Base-by-base conservation (phyloP, 1,139 yeast species). In the Kodamaea sp. region DNA sequence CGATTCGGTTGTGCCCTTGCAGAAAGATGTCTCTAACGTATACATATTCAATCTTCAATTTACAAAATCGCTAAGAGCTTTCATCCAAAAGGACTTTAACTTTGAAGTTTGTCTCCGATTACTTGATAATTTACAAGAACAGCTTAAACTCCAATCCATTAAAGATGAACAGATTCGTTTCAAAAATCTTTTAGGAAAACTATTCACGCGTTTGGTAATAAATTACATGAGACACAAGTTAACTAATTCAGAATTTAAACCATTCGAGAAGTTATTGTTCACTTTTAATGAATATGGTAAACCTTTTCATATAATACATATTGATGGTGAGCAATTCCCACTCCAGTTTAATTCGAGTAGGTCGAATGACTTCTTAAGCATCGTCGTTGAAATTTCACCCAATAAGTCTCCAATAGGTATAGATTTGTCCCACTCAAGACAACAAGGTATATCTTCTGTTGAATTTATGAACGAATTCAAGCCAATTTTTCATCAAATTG, bases 401-500 rank as follows among this genome's bases (percentile, higher is more conserved):
- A 34, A 41, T 0, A 47, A 46, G 5, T 41, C 44, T 0, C 67
- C 70, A 0, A 56, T 82, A 2, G 92, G 92, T 0, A 55, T 82
- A 0, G 94, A 84, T 52, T 58, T 84, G 25, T 83, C 88, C 0
- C 80, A 79, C 46, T 60, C 71, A 0, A 37, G 45, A 4, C 87
- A 81, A 48, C 59, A 67, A 2, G 42, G 52, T 3, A 52, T 66
- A 2, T 62, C 70, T 8, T 38, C 55, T 0, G 44, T 54, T 1
- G 63, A 62, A 11, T 65, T 65, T 42, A 48, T 80, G 39, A 55
- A 51, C 0, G 69, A 75, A 27, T 81, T 79, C 46, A 49, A 52
- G 23, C 79, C 69, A 8, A 73, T 82, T 2, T 81, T 83, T 46
- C 63, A 72, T 26, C 45, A 45, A 0, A 31, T 37, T 0, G 90